Conservation (phyloP, 176 grass and related monocot genomes). For the Eragrostis curvula region DNA sequence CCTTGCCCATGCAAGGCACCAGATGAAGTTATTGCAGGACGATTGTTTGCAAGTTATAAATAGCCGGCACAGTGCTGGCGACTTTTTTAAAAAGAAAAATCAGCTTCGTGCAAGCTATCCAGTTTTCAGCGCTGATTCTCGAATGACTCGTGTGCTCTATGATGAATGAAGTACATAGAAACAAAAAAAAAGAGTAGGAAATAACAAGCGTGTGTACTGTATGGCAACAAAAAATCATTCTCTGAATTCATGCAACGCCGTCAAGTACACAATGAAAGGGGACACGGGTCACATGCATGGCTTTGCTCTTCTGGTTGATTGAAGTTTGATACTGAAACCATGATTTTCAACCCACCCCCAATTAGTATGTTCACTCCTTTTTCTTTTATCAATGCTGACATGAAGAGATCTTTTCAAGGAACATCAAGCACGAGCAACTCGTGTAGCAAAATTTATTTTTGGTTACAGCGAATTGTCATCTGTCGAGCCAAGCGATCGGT, state of each 20-base stretch:
- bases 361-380: too few relatives aligned
- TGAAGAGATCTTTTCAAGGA: background rate
- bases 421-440: background rate
- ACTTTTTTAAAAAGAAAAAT: too few relatives aligned
- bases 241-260: too few relatives aligned
- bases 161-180: background rate
- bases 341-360: too few relatives aligned
- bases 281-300: too few relatives aligned
- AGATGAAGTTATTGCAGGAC: background rate
- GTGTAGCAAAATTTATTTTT: conserved; percentile 8
- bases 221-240: too few relatives aligned
- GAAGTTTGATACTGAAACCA: too few relatives aligned
- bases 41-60: conserved; percentile 9
- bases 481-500: background rate
- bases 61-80: background rate
- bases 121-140: background rate
- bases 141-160: background rate
- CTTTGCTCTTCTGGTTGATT: too few relatives aligned
- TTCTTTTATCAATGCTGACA: too few relatives aligned
- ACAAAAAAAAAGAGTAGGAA: too few relatives aligned
- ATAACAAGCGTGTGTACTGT: too few relatives aligned
- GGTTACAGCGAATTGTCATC: background rate
- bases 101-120: background rate
- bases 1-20: conserved; percentile 32
- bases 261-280: too few relatives aligned